Evolutionary conservation across 2,329 filamentous ascomycete genomes (phyloP), one percentile per base, ranked within the genome.

Genomic region (Cadophora sp.): DNA sequence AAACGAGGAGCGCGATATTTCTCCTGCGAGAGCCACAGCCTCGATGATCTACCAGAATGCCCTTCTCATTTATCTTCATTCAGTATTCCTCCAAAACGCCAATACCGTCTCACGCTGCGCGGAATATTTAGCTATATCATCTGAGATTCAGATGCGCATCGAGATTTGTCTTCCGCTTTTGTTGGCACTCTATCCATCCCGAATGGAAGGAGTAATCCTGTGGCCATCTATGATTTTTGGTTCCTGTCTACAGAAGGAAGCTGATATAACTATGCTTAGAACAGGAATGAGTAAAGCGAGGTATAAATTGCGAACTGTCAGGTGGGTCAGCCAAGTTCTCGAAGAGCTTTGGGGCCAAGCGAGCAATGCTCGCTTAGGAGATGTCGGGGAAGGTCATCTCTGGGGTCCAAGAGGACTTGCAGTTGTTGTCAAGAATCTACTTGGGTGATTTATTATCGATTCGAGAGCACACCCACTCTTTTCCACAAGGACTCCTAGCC

Each of bases 141-240:
- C 51, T 9, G 59, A 66, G 13, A 66, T 66, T 14, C 41, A 66
- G 22, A 62, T 66, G n/a, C 64, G 50, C 9, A 30, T 59, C 27
- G 30, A 62, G 6, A 59, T 51, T 8, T 56, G 51, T 36, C 36
- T 66, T 11, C 64, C 64, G 0, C 24, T 66, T 4, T 24, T 62
- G 1, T 13, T 47, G 2, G 47, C 64, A 20, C 59, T 66, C 2
- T 66, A 48, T 39, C 59, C 59, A 1, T 66, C 64, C 22, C 27
- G 51, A 16, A 43, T 62, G 45, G 64, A 58, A 45, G 53, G 64
- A 13, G 20, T 66, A 11, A 48, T 62, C 2, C 20, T 66, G 9
- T 66, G 64, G 64, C 64, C 64, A 2, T 36, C 43, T 0, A 36
- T 66, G 39, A 63, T 66, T 5, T 51, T 66, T n/a, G 53, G 65